Conservation (phyloP, 192 early-diverging fungal genomes). For the Backusella parvicylindrica region DNA sequence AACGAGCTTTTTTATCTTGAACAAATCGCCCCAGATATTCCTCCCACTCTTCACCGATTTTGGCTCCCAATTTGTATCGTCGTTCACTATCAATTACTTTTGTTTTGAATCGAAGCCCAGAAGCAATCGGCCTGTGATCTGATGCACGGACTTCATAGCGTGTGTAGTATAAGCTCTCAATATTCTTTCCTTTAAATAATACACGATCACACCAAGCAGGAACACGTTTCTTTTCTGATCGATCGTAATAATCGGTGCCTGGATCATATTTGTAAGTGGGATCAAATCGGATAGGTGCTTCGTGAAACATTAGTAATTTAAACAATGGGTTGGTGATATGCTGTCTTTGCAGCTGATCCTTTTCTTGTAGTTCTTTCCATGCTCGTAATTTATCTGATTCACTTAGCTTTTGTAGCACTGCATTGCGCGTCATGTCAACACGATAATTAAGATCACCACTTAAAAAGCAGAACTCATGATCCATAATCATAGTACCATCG, state of each 20-base stretch:
- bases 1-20: slow-evolving; percentile 18
- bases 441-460: slow-evolving; percentile 98
- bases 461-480: slow-evolving; percentile 71
- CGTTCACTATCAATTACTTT: slow-evolving; percentile 57
- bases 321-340: slow-evolving; percentile 59
- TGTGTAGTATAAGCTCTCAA: slow-evolving; percentile 51
- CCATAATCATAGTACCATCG: slow-evolving; percentile 82
- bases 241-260: slow-evolving; percentile 82
- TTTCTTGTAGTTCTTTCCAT: slow-evolving; percentile 50
- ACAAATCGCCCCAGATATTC: slow-evolving; percentile 32
- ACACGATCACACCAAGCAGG: slow-evolving; percentile 98
- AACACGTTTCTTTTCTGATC: slow-evolving; percentile 87
- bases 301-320: slow-evolving; percentile 72
- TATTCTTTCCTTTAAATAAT: slow-evolving; percentile 50
- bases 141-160: slow-evolving; percentile 69
- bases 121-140: slow-evolving; percentile 85
- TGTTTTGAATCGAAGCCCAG: slow-evolving; percentile 58
- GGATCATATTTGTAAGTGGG: slow-evolving; percentile 99
- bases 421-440: slow-evolving; percentile 66
- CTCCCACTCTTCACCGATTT: slow-evolving; percentile 47
- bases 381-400: slow-evolving; percentile 23
- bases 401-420: slow-evolving; percentile 48
- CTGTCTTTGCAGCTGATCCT: slow-evolving; percentile 62
- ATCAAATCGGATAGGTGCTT: slow-evolving; percentile 75
- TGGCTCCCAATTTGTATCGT: slow-evolving; percentile 38